Conservation (phyloP, 2,329 filamentous ascomycete genomes). For the Fusarium sp. region DNA sequence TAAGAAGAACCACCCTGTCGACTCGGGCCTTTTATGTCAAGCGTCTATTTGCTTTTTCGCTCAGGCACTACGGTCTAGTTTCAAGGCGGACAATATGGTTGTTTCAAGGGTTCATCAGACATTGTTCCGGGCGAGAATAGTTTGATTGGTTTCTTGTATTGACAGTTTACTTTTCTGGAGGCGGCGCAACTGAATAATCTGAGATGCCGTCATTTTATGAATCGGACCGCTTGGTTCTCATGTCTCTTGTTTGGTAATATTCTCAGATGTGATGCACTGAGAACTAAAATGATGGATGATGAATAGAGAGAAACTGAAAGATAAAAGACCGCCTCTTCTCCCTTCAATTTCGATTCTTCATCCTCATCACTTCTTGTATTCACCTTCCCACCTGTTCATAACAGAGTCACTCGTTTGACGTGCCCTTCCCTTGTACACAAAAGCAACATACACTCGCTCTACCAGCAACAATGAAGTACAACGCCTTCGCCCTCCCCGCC, state of each 20-base stretch:
- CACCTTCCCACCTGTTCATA: slow-evolving; percentile 17
- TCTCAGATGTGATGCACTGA: not conserved
- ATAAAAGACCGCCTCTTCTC: slow-evolving; percentile 9
- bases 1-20: not conserved
- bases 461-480: slow-evolving; percentile 24
- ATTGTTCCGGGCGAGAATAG: not conserved
- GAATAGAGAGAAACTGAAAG: not conserved
- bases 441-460: not conserved
- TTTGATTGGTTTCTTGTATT: not conserved
- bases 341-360: not conserved
- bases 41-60: not conserved
- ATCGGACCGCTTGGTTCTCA: not conserved
- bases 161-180: not conserved
- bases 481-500: slow-evolving; percentile 34
- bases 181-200: not conserved
- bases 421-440: slow-evolving; percentile 3
- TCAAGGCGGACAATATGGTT: not conserved
- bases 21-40: not conserved
- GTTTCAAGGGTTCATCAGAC: not conserved
- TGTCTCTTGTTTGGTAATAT: not conserved
- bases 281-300: not conserved
- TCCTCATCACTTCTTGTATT: slow-evolving; percentile 13
- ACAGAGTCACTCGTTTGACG: slow-evolving; percentile 25
- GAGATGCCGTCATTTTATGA: not conserved
- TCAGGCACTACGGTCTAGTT: not conserved